Base-by-base conservation (phyloP, 1,139 yeast genomes). In the Saccharomyces hybrid region DNA sequence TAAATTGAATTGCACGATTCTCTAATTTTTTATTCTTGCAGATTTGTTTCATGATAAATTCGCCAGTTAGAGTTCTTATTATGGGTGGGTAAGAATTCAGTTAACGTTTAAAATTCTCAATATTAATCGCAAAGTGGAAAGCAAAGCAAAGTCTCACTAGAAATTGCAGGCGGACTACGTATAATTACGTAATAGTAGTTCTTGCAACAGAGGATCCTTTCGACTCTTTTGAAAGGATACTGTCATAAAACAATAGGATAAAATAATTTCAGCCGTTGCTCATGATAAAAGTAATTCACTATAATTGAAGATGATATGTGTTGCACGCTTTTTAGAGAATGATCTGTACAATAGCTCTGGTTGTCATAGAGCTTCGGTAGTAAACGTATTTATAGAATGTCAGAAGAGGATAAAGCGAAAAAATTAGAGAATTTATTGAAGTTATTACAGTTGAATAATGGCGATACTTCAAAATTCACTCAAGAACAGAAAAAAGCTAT, bases 401-500 rank as follows among this genome's bases (percentile, higher is more conserved):
- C 51, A 26, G 28, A 28, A 14, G 49, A 53, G 16, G 54, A 55
- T 13, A 52, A 26, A 32, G 44, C 51, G 4, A 52, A 60, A 52
- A 65, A 69, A 51, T 55, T 64, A 28, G 63, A 60, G 38, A 59
- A 62, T 52, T 68, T 79, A 53, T 64, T 78, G 56, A 74, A 76
- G 65, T 67, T 68, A 55, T 64, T 74, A 13, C 71, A 72, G 26
- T 38, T 57, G 59, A 64, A 61, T 49, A 58, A 65, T 56, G 87
- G 86, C 14, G 82, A 77, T 53, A 52, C 61, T 31, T 54, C 65
- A 1, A 76, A 76, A 58, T 73, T 83, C 56, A 75, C 75, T 26
- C 82, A 78, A 46, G 74, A 78, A 44, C 84, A 84, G 68, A 75
- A 78, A 61, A 86, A 85, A 65, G 81, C 84, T 38, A 89, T 91